phyloP scores from a whole-genome alignment of 1,284 basidiomycete species.

The Ceratobasidium sp. region DNA sequence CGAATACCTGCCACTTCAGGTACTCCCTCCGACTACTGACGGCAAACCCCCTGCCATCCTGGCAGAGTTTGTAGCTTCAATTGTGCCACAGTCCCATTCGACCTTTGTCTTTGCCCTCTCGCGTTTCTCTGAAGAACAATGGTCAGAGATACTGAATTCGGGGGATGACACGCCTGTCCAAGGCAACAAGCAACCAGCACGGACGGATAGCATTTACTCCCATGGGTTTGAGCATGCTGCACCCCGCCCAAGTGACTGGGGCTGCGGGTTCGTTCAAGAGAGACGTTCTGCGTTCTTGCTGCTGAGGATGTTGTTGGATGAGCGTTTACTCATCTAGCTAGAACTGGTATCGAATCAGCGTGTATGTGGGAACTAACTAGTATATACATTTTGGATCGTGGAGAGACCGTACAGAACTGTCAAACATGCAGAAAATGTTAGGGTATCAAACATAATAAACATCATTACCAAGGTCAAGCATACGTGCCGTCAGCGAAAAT shows the following conservation, averaged over 20 bases:
- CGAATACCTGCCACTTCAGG: constrained; percentile 34
- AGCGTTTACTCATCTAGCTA: constrained; percentile 21
- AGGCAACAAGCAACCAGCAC: neutral
- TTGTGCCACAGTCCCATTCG: constrained; percentile 37
- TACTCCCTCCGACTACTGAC: constrained; percentile 19
- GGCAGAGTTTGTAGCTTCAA: constrained; percentile 33
- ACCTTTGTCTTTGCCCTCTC: constrained; percentile 15
- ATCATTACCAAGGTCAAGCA: constrained; percentile 8
- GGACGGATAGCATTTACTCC: constrained; percentile 16
- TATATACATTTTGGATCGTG: constrained; percentile 32
- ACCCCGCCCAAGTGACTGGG: constrained; percentile 32
- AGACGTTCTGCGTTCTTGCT: constrained; percentile 38
- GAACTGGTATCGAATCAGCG: neutral
- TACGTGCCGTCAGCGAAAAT: neutral
- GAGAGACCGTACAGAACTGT: constrained; percentile 5
- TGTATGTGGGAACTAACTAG: constrained; percentile 29
- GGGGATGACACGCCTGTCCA: constrained; percentile 1
- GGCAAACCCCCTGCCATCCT: constrained; percentile 40
- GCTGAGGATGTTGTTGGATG: constrained; percentile 40
- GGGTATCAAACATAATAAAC: constrained; percentile 33
- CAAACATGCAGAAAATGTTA: constrained; percentile 1
- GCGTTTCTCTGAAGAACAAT: constrained; percentile 40
- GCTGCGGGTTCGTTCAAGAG: constrained; percentile 34
- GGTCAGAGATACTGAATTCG: constrained; percentile 25
- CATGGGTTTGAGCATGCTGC: constrained; percentile 37